Evolutionary conservation across 495 filamentous ascomycete species (phyloP), one percentile per base, ranked within the genome.

Genomic region (Margaritispora aquatica): DNA sequence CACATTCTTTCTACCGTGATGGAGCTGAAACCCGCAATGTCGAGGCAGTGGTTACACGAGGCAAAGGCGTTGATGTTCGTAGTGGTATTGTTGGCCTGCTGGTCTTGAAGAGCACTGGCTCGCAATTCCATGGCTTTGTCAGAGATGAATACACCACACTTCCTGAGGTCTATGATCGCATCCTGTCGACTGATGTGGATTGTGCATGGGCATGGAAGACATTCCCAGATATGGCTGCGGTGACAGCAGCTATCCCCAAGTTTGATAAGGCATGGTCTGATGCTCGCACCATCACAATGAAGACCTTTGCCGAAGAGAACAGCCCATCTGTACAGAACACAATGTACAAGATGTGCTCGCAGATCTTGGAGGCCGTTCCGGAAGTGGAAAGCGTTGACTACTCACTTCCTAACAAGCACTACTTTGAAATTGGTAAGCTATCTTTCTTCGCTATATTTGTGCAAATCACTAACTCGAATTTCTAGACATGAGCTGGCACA

Each of bases 291-390:
- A 93, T 96, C 73, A 95, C 93, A 21, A 77, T 97, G 66, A 88
- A 88, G 80, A 90, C 85, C 0, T 98, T 98, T 68, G 92, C 94
- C n/a, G 83, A 84, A 66, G 93, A 97, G 64, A 80, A 88, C 70
- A 94, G 88, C 64, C 88, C 94, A 49, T 93, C 88, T 67, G 94
- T 98, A 19, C 94, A 98, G 80, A 86, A 86, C 62, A 97, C 92
- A 58, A 96, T 98, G 94, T 97, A 96, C 75, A 93, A 96, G 80
- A 98, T 98, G 94, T 83, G 81, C 58, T 85, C 93, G 70, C 80
- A 88, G 75, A 96, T 98, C 63, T 77, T 98, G 63, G 88, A 78
- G 19, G 82, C 76, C 24, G 90, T 80, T 55, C 84, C 89, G 26
- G 75, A 84, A 70, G 80, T 90, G 10, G 84, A 88, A 44, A 75